A percentile compares a stretch with the other conserved stretches of the same genome.
Conservation (phyloP, 495 filamentous ascomycete genomes). For the Penicillium maclennaniae region DNA sequence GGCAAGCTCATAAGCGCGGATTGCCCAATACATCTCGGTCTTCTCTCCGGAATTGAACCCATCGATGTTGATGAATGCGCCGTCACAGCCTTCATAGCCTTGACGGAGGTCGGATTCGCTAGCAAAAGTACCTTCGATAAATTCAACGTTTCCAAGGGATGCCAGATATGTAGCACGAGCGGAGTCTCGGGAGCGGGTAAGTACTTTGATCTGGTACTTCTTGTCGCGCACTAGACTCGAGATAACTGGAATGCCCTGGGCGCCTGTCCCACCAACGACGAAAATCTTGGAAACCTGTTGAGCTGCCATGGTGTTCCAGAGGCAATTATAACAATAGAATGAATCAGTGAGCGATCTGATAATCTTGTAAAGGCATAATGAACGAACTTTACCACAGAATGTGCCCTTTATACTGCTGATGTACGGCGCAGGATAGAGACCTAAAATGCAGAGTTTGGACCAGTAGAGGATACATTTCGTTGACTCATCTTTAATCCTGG, state of each 20-base stretch:
- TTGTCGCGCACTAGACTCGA: slow-evolving; percentile 32
- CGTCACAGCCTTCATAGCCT: slow-evolving; percentile 40
- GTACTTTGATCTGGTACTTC: slow-evolving; percentile 41
- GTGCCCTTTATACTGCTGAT: too few relatives aligned
- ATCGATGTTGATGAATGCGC: slow-evolving; percentile 53
- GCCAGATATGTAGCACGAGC: slow-evolving; percentile 36
- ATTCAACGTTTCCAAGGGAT: slow-evolving; percentile 37
- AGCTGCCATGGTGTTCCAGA: background rate
- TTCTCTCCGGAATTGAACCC: slow-evolving; percentile 53
- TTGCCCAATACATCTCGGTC: slow-evolving; percentile 52
- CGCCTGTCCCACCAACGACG: slow-evolving; percentile 9
- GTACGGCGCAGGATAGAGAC: too few relatives aligned
- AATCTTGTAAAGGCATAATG: too few relatives aligned
- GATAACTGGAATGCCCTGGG: slow-evolving; percentile 7
- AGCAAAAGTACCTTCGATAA: slow-evolving; percentile 44
- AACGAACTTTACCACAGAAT: too few relatives aligned
- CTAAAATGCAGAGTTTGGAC: too few relatives aligned
- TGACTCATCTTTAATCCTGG: too few relatives aligned
- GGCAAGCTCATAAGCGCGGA: slow-evolving; percentile 53
- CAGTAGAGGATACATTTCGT: too few relatives aligned
- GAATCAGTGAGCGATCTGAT: too few relatives aligned
- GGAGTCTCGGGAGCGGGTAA: slow-evolving; percentile 45
- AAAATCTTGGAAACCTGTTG: background rate
- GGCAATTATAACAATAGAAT: too few relatives aligned
- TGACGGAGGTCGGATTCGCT: slow-evolving; percentile 40